Conservation (phyloP, 768 basidiomycete genomes). For the Mycena rosella region DNA sequence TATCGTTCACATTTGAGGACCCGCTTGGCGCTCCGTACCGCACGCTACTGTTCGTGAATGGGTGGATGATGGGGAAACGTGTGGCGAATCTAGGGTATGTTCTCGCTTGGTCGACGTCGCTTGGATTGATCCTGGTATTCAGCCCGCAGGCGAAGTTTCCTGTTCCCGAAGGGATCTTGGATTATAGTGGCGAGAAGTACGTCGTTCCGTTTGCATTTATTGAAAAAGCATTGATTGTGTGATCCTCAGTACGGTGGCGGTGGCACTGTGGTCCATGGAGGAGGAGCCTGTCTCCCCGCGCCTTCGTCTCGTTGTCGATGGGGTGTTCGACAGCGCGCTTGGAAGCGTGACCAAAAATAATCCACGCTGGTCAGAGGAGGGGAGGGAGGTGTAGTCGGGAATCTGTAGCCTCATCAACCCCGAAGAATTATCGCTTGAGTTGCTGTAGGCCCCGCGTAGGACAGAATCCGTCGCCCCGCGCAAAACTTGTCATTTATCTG, state of each 20-base stretch:
- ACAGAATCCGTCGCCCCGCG: no score
- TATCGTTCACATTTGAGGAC: slow-evolving; percentile 83
- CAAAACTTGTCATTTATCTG: no score
- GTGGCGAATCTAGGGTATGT: slow-evolving; percentile 76
- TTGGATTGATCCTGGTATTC: neutral
- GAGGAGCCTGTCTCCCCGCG: slow-evolving; percentile 59
- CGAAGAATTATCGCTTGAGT: no score
- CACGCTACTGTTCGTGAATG: slow-evolving; percentile 85
- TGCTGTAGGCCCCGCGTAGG: no score
- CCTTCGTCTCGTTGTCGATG: slow-evolving; percentile 69
- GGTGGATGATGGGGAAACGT: slow-evolving; percentile 91
- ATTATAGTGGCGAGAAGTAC: slow-evolving; percentile 80
- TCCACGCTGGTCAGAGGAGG: slow-evolving; percentile 64
- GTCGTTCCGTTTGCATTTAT: neutral
- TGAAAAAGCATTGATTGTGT: neutral
- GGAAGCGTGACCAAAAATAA: slow-evolving; percentile 68
- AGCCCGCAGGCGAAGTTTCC: slow-evolving; percentile 88
- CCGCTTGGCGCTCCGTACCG: slow-evolving; percentile 73
- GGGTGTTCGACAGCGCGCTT: slow-evolving; percentile 75
- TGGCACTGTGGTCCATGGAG: slow-evolving; percentile 80
- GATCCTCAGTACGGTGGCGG: slow-evolving; percentile 64
- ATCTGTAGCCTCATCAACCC: no score
- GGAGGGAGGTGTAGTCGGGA: slow-evolving; percentile 38
- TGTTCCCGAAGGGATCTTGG: slow-evolving; percentile 83
- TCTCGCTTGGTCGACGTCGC: slow-evolving; percentile 4